Evolutionary conservation across 2,329 filamentous ascomycete species (phyloP).

Genomic region (Trichothecium roseum): DNA sequence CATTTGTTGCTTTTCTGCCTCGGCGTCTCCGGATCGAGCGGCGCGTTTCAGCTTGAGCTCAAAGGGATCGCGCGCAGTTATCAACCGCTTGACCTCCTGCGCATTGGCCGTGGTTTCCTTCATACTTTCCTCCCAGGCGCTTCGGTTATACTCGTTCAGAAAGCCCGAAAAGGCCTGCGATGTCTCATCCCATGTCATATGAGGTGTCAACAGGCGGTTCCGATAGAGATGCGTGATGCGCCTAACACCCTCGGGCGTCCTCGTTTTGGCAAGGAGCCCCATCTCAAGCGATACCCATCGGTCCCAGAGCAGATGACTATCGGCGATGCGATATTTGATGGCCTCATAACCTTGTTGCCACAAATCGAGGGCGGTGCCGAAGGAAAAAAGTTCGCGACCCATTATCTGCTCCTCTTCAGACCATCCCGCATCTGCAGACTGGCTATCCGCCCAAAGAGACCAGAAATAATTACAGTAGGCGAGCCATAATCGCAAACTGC

Average conservation of each 20-base stretch:
- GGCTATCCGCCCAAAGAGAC: conserved; percentile 56
- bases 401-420: conserved; percentile 58
- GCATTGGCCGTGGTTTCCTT: conserved; percentile 54
- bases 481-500: conserved; percentile 64
- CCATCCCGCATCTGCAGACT: conserved; percentile 44
- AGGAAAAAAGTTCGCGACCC: conserved; percentile 61
- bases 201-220: conserved; percentile 61
- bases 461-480: conserved; percentile 72
- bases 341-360: conserved; percentile 64
- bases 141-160: conserved; percentile 58
- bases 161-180: conserved; percentile 67
- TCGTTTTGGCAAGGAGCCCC: conserved; percentile 50
- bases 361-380: conserved; percentile 54
- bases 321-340: conserved; percentile 63
- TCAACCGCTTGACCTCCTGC: conserved; percentile 53
- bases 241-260: conserved; percentile 46
- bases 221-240: conserved; percentile 60
- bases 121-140: conserved; percentile 68
- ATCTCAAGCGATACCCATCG: conserved; percentile 64
- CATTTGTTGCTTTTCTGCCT: conserved; percentile 41
- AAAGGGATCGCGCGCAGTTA: conserved; percentile 50
- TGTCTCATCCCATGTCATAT: conserved; percentile 65
- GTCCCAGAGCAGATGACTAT: conserved; percentile 73
- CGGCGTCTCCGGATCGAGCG: conserved; percentile 41
- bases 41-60: conserved; percentile 58